A percentile compares a stretch with the other conserved stretches of the same genome.
Evolutionary conservation across 116 monocot species (phyloP).

Genomic region (Papilionanthe hybrid): DNA sequence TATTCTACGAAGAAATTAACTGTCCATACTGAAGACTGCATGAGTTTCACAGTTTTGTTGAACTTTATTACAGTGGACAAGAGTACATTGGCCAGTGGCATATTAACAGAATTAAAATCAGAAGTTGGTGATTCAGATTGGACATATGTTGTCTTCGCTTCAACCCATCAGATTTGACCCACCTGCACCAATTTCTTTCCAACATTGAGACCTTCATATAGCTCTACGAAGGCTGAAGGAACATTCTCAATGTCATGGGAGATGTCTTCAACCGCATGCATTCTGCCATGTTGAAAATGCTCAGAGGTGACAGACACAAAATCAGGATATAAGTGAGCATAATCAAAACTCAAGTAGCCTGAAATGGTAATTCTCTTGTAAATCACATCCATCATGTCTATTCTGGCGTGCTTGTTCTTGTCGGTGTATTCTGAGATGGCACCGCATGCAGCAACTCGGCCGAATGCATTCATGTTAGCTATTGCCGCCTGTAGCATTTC

Average conservation of each 20-base stretch:
- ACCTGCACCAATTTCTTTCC: constrained; percentile 40
- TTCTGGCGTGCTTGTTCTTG: constrained; percentile 6
- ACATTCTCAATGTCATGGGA: constrained; percentile 32
- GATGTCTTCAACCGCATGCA: constrained; percentile 38
- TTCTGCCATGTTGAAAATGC: constrained; percentile 18
- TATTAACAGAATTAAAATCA: too few relatives aligned
- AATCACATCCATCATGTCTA: constrained; percentile 27
- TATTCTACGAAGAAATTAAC: too few relatives aligned
- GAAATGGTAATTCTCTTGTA: constrained; percentile 34
- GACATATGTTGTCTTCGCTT: too few relatives aligned
- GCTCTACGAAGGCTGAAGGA: constrained; percentile 25
- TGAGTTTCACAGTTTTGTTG: too few relatives aligned
- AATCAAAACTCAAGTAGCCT: constrained; percentile 30
- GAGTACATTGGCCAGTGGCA: too few relatives aligned
- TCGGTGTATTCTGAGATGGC: constrained; percentile 35
- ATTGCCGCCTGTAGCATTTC: constrained; percentile 39
- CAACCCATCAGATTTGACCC: background rate
- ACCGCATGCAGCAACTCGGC: constrained; percentile 37
- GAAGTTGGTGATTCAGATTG: too few relatives aligned
- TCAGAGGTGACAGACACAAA: constrained; percentile 17
- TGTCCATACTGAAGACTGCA: too few relatives aligned
- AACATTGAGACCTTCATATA: constrained; percentile 38
- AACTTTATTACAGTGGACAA: too few relatives aligned
- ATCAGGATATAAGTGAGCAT: constrained; percentile 3
- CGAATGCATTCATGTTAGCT: constrained; percentile 38